phyloP scores from a whole-genome alignment of 495 filamentous ascomycete species.

The Penicillium arizonense region DNA sequence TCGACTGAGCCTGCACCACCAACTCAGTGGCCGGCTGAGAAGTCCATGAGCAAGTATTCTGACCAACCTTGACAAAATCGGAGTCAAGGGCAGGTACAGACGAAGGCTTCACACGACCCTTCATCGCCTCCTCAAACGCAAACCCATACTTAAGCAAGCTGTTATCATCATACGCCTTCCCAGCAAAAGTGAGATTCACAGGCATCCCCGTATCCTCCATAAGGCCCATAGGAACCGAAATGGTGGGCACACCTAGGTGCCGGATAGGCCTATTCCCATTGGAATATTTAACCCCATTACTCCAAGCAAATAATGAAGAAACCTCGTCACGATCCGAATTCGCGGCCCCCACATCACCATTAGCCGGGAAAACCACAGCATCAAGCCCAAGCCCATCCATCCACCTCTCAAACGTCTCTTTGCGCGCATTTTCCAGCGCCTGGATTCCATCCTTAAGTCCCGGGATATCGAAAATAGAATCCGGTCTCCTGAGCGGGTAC shows the following conservation, averaged over 20 bases:
- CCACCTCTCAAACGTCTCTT: slow-evolving; percentile 33
- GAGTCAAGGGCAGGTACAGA: slow-evolving; percentile 26
- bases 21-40: slow-evolving; percentile 5
- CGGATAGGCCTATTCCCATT: slow-evolving; percentile 35
- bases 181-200: slow-evolving; percentile 36
- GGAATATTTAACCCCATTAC: slow-evolving; percentile 36
- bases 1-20: slow-evolving; percentile 18
- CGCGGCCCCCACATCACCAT: slow-evolving; percentile 30
- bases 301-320: slow-evolving; percentile 30
- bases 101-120: slow-evolving; percentile 21
- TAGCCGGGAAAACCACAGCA: slow-evolving; percentile 35
- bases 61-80: slow-evolving; percentile 14
- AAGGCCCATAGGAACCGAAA: slow-evolving; percentile 38
- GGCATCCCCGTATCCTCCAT: slow-evolving; percentile 37
- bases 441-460: slow-evolving; percentile 25
- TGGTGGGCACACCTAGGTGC: slow-evolving; percentile 35
- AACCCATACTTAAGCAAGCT: slow-evolving; percentile 29
- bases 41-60: neutral
- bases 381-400: slow-evolving; percentile 32
- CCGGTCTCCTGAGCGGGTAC: slow-evolving; percentile 25
- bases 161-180: slow-evolving; percentile 33
- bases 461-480: slow-evolving; percentile 25
- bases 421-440: slow-evolving; percentile 30
- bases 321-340: slow-evolving; percentile 27
- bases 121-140: slow-evolving; percentile 30